A percentile compares a stretch with the other conserved stretches of the same genome.
These are phyloP conservation scores for Gloeostereum incarnatum DNA, from an alignment of 768 basidiomycete species.

Conservation along the genomic window DNA sequence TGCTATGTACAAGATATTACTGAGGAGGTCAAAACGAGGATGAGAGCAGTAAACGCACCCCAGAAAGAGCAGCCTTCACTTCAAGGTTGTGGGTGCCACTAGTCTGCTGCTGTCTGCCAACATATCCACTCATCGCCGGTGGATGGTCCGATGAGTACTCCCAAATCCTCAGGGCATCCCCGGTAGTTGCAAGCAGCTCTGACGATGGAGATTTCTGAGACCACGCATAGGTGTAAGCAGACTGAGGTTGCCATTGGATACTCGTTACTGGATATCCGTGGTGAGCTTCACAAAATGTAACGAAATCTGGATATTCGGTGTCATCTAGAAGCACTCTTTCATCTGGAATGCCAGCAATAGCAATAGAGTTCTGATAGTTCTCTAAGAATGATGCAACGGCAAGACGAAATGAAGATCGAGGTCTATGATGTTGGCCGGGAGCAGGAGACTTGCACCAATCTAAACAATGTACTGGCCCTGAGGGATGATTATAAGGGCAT, in stretches of 20 bases:
- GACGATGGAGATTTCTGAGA: constrained; percentile 53
- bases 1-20: constrained; percentile 32
- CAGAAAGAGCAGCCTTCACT: constrained; percentile 71
- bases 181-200: constrained; percentile 89
- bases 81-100: constrained; percentile 59
- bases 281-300: constrained; percentile 71
- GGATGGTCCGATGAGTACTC: constrained; percentile 72
- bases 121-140: constrained; percentile 49
- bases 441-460: constrained; percentile 85
- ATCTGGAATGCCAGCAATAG: constrained; percentile 71
- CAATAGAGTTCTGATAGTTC: constrained; percentile 75
- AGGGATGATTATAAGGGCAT: constrained; percentile 1
- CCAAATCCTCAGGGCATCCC: constrained; percentile 88
- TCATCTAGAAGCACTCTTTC: constrained; percentile 85
- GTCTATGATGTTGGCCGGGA: constrained; percentile 63
- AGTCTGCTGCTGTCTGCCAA: constrained; percentile 50
- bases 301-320: constrained; percentile 79
- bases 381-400: constrained; percentile 82
- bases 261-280: constrained; percentile 93
- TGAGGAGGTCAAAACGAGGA: constrained; percentile 8
- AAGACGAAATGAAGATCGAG: constrained; percentile 72
- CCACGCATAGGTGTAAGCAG: constrained; percentile 56
- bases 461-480: constrained; percentile 81
- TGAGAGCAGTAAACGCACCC: constrained; percentile 40
- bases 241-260: constrained; percentile 86